A percentile compares a stretch with the other conserved stretches of the same genome.
Evolutionary conservation across 2,329 filamentous ascomycete genomes (phyloP).

Genomic region (Xylariaceae sp.): DNA sequence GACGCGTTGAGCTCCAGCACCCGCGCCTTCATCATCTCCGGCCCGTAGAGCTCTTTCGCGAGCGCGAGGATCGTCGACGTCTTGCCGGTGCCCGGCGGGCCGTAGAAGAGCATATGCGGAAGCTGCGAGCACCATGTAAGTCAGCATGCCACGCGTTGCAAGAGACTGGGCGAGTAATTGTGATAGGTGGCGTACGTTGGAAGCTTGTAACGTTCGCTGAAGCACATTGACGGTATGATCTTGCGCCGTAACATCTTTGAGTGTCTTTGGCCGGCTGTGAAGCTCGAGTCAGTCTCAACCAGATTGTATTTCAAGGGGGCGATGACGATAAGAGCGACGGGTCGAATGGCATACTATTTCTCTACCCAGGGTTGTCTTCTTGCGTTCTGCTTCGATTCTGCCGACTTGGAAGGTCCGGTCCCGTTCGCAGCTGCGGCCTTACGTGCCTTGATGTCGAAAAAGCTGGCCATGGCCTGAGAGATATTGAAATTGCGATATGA

Average conservation of each 20-base stretch:
- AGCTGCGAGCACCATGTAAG: slow-evolving; percentile 43
- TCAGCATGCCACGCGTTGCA: too few species aligned
- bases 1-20: slow-evolving; percentile 99
- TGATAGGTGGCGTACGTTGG: slow-evolving; percentile 56
- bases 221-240: slow-evolving; percentile 94
- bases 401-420: slow-evolving; percentile 55
- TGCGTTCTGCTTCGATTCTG: slow-evolving; percentile 54
- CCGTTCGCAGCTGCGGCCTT: slow-evolving; percentile 65
- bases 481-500: too few species aligned
- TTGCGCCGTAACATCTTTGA: slow-evolving; percentile 93
- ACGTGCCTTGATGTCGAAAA: slow-evolving; percentile 92
- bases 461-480: slow-evolving; percentile 61
- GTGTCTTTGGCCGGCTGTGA: slow-evolving; percentile 77
- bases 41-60: slow-evolving; percentile 94
- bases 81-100: slow-evolving; percentile 94
- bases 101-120: slow-evolving; percentile 99
- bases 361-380: slow-evolving; percentile 92
- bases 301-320: too few species aligned
- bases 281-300: slow-evolving; percentile 20
- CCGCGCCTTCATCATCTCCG: slow-evolving; percentile 82
- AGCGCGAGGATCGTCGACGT: slow-evolving; percentile 96
- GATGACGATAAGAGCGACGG: too few species aligned
- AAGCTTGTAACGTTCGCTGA: slow-evolving; percentile 85
- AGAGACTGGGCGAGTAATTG: too few species aligned
- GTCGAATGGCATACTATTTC: slow-evolving; percentile 94